phyloP scores from a whole-genome alignment of 108 stramenopile species.

The Fragilariopsis cylindrus region DNA sequence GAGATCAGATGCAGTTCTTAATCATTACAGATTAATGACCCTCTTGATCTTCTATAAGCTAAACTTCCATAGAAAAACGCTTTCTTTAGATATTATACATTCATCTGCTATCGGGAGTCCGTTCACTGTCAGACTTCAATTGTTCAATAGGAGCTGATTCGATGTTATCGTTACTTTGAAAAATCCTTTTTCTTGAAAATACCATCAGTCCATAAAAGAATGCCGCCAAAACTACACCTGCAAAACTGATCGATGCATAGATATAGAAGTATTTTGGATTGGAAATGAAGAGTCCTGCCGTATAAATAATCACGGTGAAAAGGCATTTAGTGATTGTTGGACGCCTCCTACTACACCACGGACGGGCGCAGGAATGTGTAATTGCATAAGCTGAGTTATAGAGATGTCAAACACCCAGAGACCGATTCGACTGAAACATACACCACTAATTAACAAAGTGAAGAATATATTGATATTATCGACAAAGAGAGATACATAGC shows the following conservation, averaged over 20 bases:
- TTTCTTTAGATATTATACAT: no score
- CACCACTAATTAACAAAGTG: conserved; percentile 52
- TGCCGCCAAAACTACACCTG: conserved; percentile 45
- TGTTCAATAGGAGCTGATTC: background rate
- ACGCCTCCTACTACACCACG: conserved; percentile 67
- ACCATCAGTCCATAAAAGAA: conserved; percentile 40
- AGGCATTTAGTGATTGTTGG: conserved; percentile 57
- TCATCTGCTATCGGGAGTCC: background rate
- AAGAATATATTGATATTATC: conserved; percentile 27
- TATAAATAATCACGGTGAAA: conserved; percentile 55
- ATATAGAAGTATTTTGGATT: conserved; percentile 51
- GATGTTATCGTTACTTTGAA: background rate
- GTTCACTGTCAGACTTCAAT: background rate
- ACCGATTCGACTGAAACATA: conserved; percentile 61
- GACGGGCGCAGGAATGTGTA: conserved; percentile 41
- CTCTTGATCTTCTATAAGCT: no score
- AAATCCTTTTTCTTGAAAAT: conserved; percentile 18
- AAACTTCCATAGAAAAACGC: no score
- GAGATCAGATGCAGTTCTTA: conserved; percentile 91
- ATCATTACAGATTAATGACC: no score
- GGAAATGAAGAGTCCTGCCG: conserved; percentile 52
- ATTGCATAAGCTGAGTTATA: conserved; percentile 69
- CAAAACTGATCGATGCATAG: conserved; percentile 43
- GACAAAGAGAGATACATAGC: conserved; percentile 42
- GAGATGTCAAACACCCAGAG: conserved; percentile 76